Conservation (phyloP, 306 rosid species). For the Dalbergia cochinchinensis region DNA sequence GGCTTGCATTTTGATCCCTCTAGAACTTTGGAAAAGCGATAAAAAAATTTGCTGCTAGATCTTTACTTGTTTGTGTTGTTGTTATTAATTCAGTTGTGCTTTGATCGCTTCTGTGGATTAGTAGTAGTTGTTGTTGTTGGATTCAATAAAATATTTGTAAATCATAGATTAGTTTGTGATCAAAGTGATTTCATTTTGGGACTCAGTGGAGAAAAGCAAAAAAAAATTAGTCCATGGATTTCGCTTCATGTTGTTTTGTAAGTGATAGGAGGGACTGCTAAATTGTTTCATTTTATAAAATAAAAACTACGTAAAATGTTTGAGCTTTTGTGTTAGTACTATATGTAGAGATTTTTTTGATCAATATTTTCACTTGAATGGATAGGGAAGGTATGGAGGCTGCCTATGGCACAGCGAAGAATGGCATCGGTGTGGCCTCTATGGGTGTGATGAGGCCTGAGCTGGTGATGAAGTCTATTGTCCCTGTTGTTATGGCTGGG, state of each 20-base stretch:
- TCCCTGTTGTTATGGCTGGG: constrained; percentile 97
- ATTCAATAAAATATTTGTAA: constrained; percentile 3
- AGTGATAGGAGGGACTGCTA: not conserved
- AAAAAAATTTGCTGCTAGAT: not conserved
- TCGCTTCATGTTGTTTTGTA: not conserved
- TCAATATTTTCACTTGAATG: constrained; percentile 21
- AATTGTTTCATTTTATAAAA: not conserved
- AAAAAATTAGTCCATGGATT: not conserved
- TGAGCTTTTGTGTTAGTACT: not conserved
- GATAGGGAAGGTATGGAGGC: constrained; percentile 83
- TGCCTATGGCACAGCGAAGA: constrained; percentile 89
- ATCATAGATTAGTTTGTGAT: constrained; percentile 4
- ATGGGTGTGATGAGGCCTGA: constrained; percentile 98
- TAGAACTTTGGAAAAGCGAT: not conserved
- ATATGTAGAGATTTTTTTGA: constrained; percentile 5
- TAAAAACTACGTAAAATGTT: not conserved
- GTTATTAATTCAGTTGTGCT: constrained; percentile 27
- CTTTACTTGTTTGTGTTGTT: not conserved
- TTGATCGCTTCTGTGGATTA: constrained; percentile 24
- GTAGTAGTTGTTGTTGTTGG: not conserved
- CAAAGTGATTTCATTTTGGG: constrained; percentile 3
- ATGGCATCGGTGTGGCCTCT: constrained; percentile 92
- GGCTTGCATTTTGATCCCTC: not conserved
- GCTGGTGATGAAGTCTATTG: constrained; percentile 90
- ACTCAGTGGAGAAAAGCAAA: no score